Evolutionary conservation across 305 asterid species (phyloP).

Genomic region (Rubia tinctorum): DNA sequence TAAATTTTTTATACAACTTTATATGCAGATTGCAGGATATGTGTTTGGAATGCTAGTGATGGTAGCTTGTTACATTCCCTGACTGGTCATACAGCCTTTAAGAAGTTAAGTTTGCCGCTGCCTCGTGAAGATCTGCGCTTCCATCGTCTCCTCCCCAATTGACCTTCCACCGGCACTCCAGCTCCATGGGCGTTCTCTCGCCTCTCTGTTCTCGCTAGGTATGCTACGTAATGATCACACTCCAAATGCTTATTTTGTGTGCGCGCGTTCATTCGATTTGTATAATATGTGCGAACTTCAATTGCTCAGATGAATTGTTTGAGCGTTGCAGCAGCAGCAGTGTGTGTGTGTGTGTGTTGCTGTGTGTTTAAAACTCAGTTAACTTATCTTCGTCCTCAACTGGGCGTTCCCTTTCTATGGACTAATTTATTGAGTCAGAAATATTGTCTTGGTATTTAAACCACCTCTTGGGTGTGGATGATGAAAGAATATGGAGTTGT

Average conservation of each 20-base stretch:
- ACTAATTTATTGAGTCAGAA: no score
- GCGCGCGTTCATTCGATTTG: neutral
- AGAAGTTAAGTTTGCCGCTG: no score
- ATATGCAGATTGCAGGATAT: slow-evolving; percentile 90
- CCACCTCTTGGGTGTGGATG: no score
- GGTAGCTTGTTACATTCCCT: slow-evolving; percentile 98
- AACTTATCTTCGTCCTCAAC: no score
- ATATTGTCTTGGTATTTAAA: no score
- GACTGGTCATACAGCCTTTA: slow-evolving; percentile 91
- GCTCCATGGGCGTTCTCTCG: slow-evolving; percentile 97
- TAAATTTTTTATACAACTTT: slow-evolving; percentile 18
- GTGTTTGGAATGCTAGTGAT: slow-evolving; percentile 99
- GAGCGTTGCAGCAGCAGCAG: neutral
- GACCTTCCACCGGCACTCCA: slow-evolving; percentile 92
- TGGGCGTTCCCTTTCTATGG: no score
- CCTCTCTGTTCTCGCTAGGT: slow-evolving; percentile 82
- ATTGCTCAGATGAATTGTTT: neutral
- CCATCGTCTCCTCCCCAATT: no score
- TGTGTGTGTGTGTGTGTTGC: neutral
- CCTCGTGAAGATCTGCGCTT: no score
- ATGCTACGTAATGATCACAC: neutral
- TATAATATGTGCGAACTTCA: neutral
- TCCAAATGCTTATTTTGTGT: neutral
- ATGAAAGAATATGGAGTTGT: no score
- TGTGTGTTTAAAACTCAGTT: neutral